Percentiles rank a stretch among this genome's conserved stretches.
These are phyloP conservation scores for Candida cerambycidarum DNA, from an alignment of 805 yeast genomes.

Conservation along the genomic window DNA sequence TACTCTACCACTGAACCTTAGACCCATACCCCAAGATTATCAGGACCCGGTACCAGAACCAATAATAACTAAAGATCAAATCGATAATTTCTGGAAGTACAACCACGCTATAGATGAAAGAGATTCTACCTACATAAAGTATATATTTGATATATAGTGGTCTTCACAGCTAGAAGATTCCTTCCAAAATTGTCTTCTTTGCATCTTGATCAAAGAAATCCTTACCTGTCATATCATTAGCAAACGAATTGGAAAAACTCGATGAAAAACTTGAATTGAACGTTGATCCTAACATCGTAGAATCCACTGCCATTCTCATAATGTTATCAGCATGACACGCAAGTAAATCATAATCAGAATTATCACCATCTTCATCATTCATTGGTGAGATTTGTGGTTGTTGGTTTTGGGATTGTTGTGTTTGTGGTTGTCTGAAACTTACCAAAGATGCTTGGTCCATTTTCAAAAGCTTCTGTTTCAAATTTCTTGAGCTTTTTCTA, in stretches of 20 bases:
- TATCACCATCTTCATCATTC: constrained; percentile 8
- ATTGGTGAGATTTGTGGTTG: too few species aligned
- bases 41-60: constrained; percentile 9
- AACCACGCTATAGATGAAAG: constrained; percentile 21
- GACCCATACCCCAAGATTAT: not conserved
- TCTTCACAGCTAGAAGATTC: constrained; percentile 11
- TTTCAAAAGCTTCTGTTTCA: constrained; percentile 15
- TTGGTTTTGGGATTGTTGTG: constrained; percentile 1
- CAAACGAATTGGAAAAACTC: constrained; percentile 29
- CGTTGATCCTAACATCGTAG: constrained; percentile 45
- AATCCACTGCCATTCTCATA: constrained; percentile 47
- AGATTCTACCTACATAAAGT: constrained; percentile 24
- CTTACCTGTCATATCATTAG: constrained; percentile 28
- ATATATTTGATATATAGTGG: constrained; percentile 9
- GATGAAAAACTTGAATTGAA: constrained; percentile 38
- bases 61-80: constrained; percentile 8
- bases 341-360: constrained; percentile 34
- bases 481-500: constrained; percentile 13
- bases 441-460: constrained; percentile 18
- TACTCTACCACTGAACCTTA: constrained; percentile 13
- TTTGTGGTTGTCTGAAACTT: constrained; percentile 1
- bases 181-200: constrained; percentile 16
- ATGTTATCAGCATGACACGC: constrained; percentile 49
- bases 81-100: constrained; percentile 19
- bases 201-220: constrained; percentile 19